phyloP scores from a whole-genome alignment of 2,329 filamentous ascomycete genomes.

The Penicillium digitatum region DNA sequence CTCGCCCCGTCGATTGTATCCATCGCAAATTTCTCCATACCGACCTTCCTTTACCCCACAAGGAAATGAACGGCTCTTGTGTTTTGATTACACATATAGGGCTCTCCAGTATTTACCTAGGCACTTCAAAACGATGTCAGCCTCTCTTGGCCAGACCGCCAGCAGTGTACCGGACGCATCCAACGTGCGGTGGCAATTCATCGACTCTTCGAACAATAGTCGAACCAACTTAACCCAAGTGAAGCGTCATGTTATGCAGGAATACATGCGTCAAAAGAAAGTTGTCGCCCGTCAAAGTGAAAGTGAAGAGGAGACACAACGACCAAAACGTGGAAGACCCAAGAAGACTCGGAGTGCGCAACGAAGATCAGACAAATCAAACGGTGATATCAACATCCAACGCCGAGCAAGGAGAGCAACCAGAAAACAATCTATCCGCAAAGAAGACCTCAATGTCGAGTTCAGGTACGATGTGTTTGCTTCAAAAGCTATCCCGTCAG shows the following conservation, averaged over 20 bases:
- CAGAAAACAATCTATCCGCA: neutral
- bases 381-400: neutral
- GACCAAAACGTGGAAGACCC: constrained; percentile 14
- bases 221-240: constrained; percentile 39
- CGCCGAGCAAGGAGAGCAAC: neutral
- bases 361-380: constrained; percentile 1
- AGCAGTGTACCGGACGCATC: constrained; percentile 4
- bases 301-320: constrained; percentile 15
- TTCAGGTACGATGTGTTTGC: neutral
- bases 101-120: neutral
- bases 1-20: neutral
- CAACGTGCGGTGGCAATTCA: constrained; percentile 38
- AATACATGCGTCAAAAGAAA: constrained; percentile 41
- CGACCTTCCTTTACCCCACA: neutral
- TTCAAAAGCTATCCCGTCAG: neutral
- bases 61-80: neutral
- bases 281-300: constrained; percentile 15
- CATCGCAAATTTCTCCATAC: neutral
- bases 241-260: constrained; percentile 45
- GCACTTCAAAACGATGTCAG: constrained; percentile 12
- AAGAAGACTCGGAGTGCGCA: constrained; percentile 8
- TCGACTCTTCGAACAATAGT: constrained; percentile 38
- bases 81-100: neutral
- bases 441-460: constrained; percentile 3
- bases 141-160: constrained; percentile 2